These are phyloP conservation scores for Zasmidium angulare DNA, from an alignment of 2,329 filamentous ascomycete genomes.

Conservation along the genomic window DNA sequence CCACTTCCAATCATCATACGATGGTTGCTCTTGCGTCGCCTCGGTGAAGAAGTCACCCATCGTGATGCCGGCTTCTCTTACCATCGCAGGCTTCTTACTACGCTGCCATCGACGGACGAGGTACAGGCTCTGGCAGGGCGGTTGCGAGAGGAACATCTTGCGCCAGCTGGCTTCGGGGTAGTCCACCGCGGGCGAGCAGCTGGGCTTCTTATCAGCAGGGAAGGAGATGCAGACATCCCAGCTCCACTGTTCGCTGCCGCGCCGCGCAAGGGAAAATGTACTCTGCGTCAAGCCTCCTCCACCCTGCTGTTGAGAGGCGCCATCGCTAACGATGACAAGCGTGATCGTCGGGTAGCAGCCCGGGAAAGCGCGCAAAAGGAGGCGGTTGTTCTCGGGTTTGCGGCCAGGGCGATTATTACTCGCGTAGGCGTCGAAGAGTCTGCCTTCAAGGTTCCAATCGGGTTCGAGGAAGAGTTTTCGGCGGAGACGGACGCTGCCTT, in stretches of 20 bases:
- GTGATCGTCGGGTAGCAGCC: constrained; percentile 37
- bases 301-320: constrained; percentile 4
- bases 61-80: constrained; percentile 29
- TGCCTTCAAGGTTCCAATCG: constrained; percentile 32
- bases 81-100: constrained; percentile 28
- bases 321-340: constrained; percentile 29
- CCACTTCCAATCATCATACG: constrained; percentile 26
- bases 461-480: constrained; percentile 37
- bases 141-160: constrained; percentile 37
- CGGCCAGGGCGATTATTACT: constrained; percentile 23
- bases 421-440: constrained; percentile 24
- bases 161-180: constrained; percentile 36
- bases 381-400: constrained; percentile 37
- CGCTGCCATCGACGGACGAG: constrained; percentile 33
- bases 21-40: constrained; percentile 21
- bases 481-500: constrained; percentile 30
- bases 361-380: constrained; percentile 34
- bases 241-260: constrained; percentile 30
- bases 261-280: constrained; percentile 3
- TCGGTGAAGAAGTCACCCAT: constrained; percentile 35
- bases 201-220: constrained; percentile 25
- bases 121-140: constrained; percentile 34
- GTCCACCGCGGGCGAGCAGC: constrained; percentile 20
- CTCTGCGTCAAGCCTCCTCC: constrained; percentile 1
- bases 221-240: constrained; percentile 37